Conservation (phyloP, 345 rosid species). For the Lumnitzera racemosa region DNA sequence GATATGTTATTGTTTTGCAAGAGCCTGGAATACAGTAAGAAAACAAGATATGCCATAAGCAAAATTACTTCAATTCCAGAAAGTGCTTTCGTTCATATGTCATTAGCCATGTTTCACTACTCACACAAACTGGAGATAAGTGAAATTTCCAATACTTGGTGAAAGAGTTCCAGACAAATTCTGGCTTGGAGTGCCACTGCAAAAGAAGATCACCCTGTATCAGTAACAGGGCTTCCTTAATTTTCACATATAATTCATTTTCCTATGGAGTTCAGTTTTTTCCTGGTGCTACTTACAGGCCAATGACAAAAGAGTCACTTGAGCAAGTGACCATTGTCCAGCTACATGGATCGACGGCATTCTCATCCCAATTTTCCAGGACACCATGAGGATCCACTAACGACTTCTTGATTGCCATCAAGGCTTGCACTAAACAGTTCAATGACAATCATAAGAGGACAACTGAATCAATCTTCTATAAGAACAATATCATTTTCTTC, state of each 20-base stretch:
- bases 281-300: slow-evolving; percentile 48
- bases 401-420: slow-evolving; percentile 51
- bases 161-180: slow-evolving; percentile 62
- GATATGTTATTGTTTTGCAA: slow-evolving; percentile 72
- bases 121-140: slow-evolving; percentile 79
- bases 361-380: slow-evolving; percentile 74
- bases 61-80: not conserved
- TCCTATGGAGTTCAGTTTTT: not conserved
- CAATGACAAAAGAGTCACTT: slow-evolving; percentile 53
- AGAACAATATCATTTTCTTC: no score
- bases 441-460: not conserved
- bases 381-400: slow-evolving; percentile 68
- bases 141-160: slow-evolving; percentile 65
- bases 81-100: not conserved
- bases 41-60: not conserved
- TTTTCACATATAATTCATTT: not conserved
- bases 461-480: not conserved
- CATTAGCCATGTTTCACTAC: slow-evolving; percentile 17
- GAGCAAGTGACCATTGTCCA: slow-evolving; percentile 80
- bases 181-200: slow-evolving; percentile 92
- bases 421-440: slow-evolving; percentile 51
- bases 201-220: slow-evolving; percentile 9
- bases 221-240: not conserved
- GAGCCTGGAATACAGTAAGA: slow-evolving; percentile 33
- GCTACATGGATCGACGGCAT: slow-evolving; percentile 90